Conservation (phyloP, 495 filamentous ascomycete species). For the Chaetomium tenue region DNA sequence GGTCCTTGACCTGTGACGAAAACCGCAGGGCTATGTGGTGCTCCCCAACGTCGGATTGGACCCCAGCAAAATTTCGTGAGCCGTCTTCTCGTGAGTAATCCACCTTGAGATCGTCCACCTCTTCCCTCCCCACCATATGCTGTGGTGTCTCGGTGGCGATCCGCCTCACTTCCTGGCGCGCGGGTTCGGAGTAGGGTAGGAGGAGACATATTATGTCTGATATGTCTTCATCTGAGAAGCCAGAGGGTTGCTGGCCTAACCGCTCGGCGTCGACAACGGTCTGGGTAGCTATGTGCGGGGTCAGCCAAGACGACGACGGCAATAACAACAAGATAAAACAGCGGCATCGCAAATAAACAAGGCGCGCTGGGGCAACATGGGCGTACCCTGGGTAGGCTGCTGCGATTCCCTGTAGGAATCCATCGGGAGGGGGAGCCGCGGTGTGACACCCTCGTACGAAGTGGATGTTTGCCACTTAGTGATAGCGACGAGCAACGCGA, state of each 20-base stretch:
- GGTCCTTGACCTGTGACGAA: constrained; percentile 65
- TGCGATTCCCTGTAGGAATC: constrained; percentile 28
- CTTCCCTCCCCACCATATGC: constrained; percentile 39
- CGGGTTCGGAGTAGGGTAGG: constrained; percentile 70
- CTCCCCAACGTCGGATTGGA: constrained; percentile 49
- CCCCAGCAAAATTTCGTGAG: constrained; percentile 45
- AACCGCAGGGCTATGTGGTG: constrained; percentile 77
- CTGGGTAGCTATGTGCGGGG: constrained; percentile 62
- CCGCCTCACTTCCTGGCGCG: constrained; percentile 62
- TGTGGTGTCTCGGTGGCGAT: constrained; percentile 48
- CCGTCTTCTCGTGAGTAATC: constrained; percentile 44
- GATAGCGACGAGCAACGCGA: not conserved
- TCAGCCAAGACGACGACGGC: constrained; percentile 15
- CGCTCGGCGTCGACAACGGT: constrained; percentile 76
- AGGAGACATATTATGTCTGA: constrained; percentile 88
- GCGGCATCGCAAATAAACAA: not conserved
- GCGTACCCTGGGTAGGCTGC: constrained; percentile 35
- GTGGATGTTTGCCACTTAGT: not conserved
- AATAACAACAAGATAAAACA: constrained; percentile 7
- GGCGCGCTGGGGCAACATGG: not conserved
- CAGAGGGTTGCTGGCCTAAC: constrained; percentile 70
- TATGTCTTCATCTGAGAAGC: constrained; percentile 73
- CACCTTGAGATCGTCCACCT: constrained; percentile 51
- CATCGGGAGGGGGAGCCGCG: constrained; percentile 23
- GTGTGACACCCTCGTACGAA: not conserved